A percentile compares a stretch with the other conserved stretches of the same genome.
Conservation (phyloP, 805 yeast genomes). For the Sugiyamaella qingdaonensis region DNA sequence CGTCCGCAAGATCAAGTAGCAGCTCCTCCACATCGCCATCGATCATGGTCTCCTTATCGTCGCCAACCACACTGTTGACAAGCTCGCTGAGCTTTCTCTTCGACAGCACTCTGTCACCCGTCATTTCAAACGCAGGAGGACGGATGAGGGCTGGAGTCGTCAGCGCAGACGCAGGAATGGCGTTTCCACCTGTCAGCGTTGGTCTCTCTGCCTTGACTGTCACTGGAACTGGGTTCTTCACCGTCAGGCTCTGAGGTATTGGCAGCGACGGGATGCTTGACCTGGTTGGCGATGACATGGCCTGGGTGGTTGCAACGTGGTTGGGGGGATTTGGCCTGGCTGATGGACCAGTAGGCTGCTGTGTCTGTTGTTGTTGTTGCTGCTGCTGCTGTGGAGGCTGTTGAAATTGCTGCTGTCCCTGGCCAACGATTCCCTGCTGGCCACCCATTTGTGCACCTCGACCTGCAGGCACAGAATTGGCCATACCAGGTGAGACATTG, state of each 20-base stretch:
- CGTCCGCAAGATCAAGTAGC: slow-evolving; percentile 89
- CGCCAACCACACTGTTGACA: slow-evolving; percentile 62
- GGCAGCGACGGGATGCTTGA: slow-evolving; percentile 29
- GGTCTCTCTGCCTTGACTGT: slow-evolving; percentile 70
- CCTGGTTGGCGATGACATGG: slow-evolving; percentile 37
- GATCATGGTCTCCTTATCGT: slow-evolving; percentile 82
- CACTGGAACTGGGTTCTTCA: slow-evolving; percentile 63
- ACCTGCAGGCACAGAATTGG: not conserved
- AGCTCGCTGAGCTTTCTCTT: slow-evolving; percentile 87
- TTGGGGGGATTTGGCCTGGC: slow-evolving; percentile 30
- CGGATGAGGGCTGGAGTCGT: slow-evolving; percentile 71
- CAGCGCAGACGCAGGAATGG: slow-evolving; percentile 63
- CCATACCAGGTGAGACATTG: slow-evolving; percentile 11
- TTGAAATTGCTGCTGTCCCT: slow-evolving; percentile 8
- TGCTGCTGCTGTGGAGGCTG: slow-evolving; percentile 9
- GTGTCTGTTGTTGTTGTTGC: slow-evolving; percentile 10
- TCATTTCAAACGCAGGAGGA: slow-evolving; percentile 78
- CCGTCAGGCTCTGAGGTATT: slow-evolving; percentile 63
- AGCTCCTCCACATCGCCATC: slow-evolving; percentile 95
- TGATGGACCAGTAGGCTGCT: slow-evolving; percentile 25
- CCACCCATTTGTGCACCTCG: not conserved
- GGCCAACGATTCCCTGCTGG: not conserved
- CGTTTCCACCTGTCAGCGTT: slow-evolving; percentile 78
- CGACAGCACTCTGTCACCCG: slow-evolving; percentile 64
- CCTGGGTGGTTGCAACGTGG: slow-evolving; percentile 31